Evolutionary conservation across 2,329 filamentous ascomycete species (phyloP).

Genomic region (Chaetomiaceae sp.): DNA sequence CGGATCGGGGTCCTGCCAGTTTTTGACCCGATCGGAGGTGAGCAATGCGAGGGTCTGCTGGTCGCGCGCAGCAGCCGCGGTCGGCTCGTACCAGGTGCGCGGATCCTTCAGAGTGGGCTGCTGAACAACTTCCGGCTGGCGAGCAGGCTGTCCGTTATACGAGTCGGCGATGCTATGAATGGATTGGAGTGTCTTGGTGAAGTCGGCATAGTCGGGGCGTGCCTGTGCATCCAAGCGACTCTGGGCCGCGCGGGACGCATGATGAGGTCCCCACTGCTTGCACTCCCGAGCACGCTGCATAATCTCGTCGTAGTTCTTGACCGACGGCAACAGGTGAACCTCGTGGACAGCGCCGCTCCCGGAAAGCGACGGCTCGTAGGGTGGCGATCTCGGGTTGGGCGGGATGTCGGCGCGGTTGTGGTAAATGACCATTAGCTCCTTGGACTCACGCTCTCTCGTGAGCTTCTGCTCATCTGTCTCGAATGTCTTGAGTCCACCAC

Average conservation of each 20-base stretch:
- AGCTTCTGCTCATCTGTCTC: constrained; percentile 49
- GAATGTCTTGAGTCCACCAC: constrained; percentile 47
- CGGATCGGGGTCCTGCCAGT: constrained; percentile 39
- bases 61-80: constrained; percentile 15
- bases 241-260: constrained; percentile 38
- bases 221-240: constrained; percentile 34
- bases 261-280: constrained; percentile 37
- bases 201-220: constrained; percentile 18
- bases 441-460: constrained; percentile 52
- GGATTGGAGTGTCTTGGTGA: constrained; percentile 25
- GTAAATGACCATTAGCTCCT: constrained; percentile 57
- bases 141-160: constrained; percentile 9
- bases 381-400: constrained; percentile 49
- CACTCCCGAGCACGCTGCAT: constrained; percentile 44
- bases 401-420: constrained; percentile 49
- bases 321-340: constrained; percentile 36
- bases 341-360: constrained; percentile 25
- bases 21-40: constrained; percentile 37
- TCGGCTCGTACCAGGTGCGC: constrained; percentile 7
- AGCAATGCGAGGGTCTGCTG: constrained; percentile 31
- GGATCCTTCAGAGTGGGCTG: constrained; percentile 3
- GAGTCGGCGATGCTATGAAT: constrained; percentile 33
- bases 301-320: constrained; percentile 42
- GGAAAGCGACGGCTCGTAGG: constrained; percentile 27
- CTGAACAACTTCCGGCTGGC: constrained; percentile 3